A percentile compares a stretch with the other conserved stretches of the same genome.
phyloP scores from a whole-genome alignment of 1,139 yeast species.

The Diutina pseudorugosa region DNA sequence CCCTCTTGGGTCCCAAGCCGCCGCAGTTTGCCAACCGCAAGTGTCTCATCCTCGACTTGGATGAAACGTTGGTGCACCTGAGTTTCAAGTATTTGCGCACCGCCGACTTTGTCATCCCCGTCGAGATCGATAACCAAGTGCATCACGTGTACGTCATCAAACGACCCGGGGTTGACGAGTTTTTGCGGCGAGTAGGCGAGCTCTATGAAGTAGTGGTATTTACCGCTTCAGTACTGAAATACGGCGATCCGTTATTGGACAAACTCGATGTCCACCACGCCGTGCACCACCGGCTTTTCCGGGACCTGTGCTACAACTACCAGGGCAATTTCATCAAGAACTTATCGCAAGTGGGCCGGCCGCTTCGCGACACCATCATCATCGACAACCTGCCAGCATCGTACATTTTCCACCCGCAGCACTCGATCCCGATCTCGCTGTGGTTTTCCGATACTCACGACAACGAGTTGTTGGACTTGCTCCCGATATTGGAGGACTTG shows the following conservation, averaged over 20 bases:
- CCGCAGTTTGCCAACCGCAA: slow-evolving; percentile 40
- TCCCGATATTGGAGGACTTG: slow-evolving; percentile 84
- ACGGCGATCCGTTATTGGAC: slow-evolving; percentile 91
- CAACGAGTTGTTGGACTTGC: slow-evolving; percentile 80
- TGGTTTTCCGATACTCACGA: slow-evolving; percentile 99
- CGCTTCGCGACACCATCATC: slow-evolving; percentile 72
- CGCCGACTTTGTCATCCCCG: slow-evolving; percentile 81
- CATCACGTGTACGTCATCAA: slow-evolving; percentile 95
- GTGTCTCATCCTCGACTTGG: slow-evolving; percentile 84
- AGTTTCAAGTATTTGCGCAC: slow-evolving; percentile 84
- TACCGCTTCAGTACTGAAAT: slow-evolving; percentile 90
- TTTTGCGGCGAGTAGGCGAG: slow-evolving; percentile 71
- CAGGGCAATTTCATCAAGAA: slow-evolving; percentile 94
- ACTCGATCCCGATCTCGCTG: slow-evolving; percentile 94
- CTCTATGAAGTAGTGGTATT: slow-evolving; percentile 91
- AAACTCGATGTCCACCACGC: slow-evolving; percentile 63
- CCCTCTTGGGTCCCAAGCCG: slow-evolving; percentile 42
- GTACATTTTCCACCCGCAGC: slow-evolving; percentile 93
- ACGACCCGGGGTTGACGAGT: slow-evolving; percentile 96
- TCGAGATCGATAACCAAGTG: slow-evolving; percentile 69
- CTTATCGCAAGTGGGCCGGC: slow-evolving; percentile 87
- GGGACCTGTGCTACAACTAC: slow-evolving; percentile 53
- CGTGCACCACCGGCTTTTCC: slow-evolving; percentile 82
- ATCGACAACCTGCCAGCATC: slow-evolving; percentile 97
- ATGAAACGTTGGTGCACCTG: slow-evolving; percentile 93